Evolutionary conservation across 805 yeast species (phyloP), one percentile per base, ranked within the genome.

Genomic region (Millerozyma miso): DNA sequence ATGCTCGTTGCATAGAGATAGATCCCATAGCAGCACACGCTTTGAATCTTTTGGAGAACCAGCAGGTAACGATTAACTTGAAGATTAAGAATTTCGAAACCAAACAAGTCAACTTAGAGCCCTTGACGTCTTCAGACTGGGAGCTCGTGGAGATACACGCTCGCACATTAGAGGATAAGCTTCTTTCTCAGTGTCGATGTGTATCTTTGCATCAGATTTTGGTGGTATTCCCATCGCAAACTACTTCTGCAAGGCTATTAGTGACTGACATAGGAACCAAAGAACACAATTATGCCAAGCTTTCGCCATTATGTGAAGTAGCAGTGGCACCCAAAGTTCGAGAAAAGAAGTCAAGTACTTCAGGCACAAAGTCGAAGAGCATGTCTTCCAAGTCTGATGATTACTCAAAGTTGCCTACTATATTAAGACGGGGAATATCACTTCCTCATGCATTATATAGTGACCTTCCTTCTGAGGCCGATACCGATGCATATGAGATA

Each of bases 121-220:
- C 98, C 0, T 63, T 76, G 15, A 73, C 87, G 0, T 61, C 81
- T 1, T 74, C 83, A 4, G 99, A 91, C 57, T 91, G 97, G 97
- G 97, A 90, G 50, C 67, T 87, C 19, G 85, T 89, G 2, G 96
- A 90, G 56, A 62, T 85, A 2, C 86, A 91, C 60, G 91, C 96
- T 2, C 80, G 76, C 20, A 77, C 73, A 34, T 74, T 91, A 19
- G 97, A 91, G 56, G 78, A 80, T 37, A 77, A 78, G 48, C 73
- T 90, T 52, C 65, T 91, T 31, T 79, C 82, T 42, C 97, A 91
- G 58, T 81, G 95, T 1, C 70, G 97, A 45, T 84, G 90, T 39
- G 85, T 89, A 1, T 68, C 80, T 0, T 39, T 73, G 15, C 68
- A 72, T 37, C 89, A 83, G 48, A 62, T 68, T 1, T 63, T 90